Evolutionary conservation across 2,329 filamentous ascomycete species (phyloP), one percentile per base, ranked within the genome.

Genomic region (Cladosporium cucumerinum): DNA sequence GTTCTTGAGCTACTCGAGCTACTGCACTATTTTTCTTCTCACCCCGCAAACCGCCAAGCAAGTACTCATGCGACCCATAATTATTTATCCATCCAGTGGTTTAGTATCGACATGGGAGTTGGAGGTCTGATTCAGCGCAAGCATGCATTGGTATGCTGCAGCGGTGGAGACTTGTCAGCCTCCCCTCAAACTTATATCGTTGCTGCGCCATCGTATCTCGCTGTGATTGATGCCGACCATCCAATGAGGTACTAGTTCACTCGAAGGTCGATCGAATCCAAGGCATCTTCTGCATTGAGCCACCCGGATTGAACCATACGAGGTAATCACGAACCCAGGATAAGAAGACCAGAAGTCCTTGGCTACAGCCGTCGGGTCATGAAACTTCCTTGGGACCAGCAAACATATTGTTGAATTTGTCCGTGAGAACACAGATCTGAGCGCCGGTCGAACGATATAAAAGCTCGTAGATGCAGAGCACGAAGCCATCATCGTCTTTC

Each of bases 31-130:
- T 10, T 1, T 46, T 46, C n/a, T 46, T 46, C 39, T 46, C 39
- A 46, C 51, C 51, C 51, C 51, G 51, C 51, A 55, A 8, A 3
- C 18, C 28, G 51, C 51, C 51, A 55, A 55, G 51, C 10, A 16
- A 23, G 5, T 2, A 55, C 51, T 12, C 16, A 28, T 30, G 51
- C 51, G 51, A 21, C 51, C 51, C 51, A 55, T 30, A 55, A 55
- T 55, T 55, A 30, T 34, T 55, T 21, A 30, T 55, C 51, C 51
- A 30, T 55, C 51, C 51, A 55, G 39, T 46, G 39, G 39, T 46
- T 21, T 12, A 11, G n/a, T 46, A 12, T 46, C 10, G n/a, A 21
- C n/a, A 46, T 46, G n/a, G 48, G 23, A 52, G 25, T 28, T 28
- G 23, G n/a, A 26, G 16, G 48, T n/a, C 39, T 52, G 25, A 28